Evolutionary conservation across 148 eudicot genomes (phyloP), one percentile per base, ranked within the genome.

Genomic region (Euryodendron excelsum): DNA sequence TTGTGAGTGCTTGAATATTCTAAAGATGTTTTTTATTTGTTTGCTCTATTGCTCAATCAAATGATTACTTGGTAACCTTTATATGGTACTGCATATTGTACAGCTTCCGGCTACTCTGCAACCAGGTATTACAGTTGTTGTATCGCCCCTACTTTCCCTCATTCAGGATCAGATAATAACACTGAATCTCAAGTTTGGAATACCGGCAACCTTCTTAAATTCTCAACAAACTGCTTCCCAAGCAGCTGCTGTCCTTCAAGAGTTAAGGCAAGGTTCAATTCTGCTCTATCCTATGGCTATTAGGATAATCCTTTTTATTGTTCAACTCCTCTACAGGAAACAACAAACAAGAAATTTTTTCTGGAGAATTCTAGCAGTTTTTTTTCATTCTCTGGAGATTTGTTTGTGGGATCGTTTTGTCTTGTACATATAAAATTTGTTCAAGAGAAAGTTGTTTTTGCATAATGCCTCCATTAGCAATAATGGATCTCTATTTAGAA

Each of bases 91-190:
- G 13, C 72, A 63, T 69, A 23, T 66, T 59, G 66, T 85, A 30
- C 95, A 96, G 98, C 98, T 96, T 81, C 94, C 98, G 78, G 97
- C 99, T 71, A 92, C 93, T 69, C 80, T 96, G 63, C 91, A 78
- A 75, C 91, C 90, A 58, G 99, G 99, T 34, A 95, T 96, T 78
- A 96, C 98, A 52, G 77, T 96, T 74, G 99, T 96, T 74, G 85
- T 96, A 81, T 96, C 99, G 52, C 99, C 99, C 44, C 84, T 96
- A 77, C 97, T 96, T 63, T 93, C 99, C 70, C 98, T 96, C 27
- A 96, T 96, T 84, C 99, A 96, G 84, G 99, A 96, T 86, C 99
- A 96, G 86, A 93, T 96, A 82, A 86, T 96, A 50, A 89, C 99
- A 21, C 85, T 96, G 75, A 96, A 91, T 82, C 93, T 90, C 62